phyloP scores from a whole-genome alignment of 805 yeast genomes.

The Yarrowia porcina region DNA sequence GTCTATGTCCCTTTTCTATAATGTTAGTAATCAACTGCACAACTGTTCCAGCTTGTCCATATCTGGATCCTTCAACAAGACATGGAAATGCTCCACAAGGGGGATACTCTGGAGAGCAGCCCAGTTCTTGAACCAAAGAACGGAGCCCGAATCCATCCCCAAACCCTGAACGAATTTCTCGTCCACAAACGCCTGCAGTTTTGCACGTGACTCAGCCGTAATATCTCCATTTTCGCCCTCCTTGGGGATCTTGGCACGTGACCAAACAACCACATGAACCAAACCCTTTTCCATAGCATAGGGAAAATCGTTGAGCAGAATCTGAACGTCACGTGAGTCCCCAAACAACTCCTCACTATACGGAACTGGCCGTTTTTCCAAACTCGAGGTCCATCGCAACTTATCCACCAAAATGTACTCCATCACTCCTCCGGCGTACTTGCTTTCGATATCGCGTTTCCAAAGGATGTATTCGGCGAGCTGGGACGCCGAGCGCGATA shows the following conservation, averaged over 20 bases:
- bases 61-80: constrained; percentile 35
- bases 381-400: neutral
- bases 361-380: neutral
- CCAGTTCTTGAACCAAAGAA: constrained; percentile 60
- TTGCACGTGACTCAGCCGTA: constrained; percentile 39
- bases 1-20: too few relatives aligned
- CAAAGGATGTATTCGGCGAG: constrained; percentile 12
- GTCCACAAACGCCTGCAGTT: constrained; percentile 44
- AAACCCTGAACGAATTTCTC: constrained; percentile 43
- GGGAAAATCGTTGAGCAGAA: constrained; percentile 54
- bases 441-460: constrained; percentile 4
- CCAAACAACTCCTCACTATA: constrained; percentile 1
- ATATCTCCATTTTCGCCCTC: constrained; percentile 44
- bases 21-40: neutral
- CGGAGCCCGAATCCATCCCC: constrained; percentile 40
- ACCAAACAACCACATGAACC: constrained; percentile 56
- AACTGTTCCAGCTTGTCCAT: neutral
- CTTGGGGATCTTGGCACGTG: constrained; percentile 47
- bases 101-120: constrained; percentile 53
- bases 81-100: constrained; percentile 56
- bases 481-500: constrained; percentile 8
- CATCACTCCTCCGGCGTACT: constrained; percentile 24
- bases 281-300: constrained; percentile 50
- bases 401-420: constrained; percentile 22
- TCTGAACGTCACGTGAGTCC: constrained; percentile 42